Evolutionary conservation across 2,329 filamentous ascomycete species (phyloP), one percentile per base, ranked within the genome.

Genomic region (Ophiostoma tasmaniense): DNA sequence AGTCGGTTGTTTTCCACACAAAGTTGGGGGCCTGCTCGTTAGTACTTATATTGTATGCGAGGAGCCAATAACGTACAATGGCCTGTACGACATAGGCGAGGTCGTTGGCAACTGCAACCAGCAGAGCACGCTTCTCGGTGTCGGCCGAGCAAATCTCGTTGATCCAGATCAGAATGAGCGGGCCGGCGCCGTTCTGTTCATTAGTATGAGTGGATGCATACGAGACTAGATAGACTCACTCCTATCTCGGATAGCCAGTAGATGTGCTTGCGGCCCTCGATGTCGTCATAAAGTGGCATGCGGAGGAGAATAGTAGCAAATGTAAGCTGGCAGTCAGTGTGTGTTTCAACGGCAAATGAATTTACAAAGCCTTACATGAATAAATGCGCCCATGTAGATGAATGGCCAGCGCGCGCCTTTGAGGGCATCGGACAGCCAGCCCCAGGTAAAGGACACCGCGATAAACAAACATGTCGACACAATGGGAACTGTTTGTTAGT

Each of bases 1-100:
- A 80, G 5, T 76, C 76, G 0, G 76, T 77, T 0, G 78, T 80
- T 67, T 80, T 79, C 79, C 79, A 80, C 1, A 80, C 76, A 65
- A 80, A 80, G 66, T 80, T 80, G 0, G 78, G 78, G 2, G 76
- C 59, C 59, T 62, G 14, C 6, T 14, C 8, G 2, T 30, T 5
- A 28, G 55, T 30, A 25, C 2, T 13, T 61, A 3, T 17, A 1
- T 14, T 1, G 13, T 28, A 17, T 14, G 25, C 25, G 8, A 39
- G 37, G 3, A 39, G 13, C 5, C 11, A 10, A 10, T 17, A 17
- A 62, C 59, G 28, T 62, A 62, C 76, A 35, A 80, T 73, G 10
- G 74, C 74, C 61, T 74, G 73, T 2, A 76, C 71, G 13, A 75
- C 74, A 14, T 75, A 74, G 67, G 74, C 69, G 42, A 76, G 69